phyloP scores from a whole-genome alignment of 2,329 filamentous ascomycete genomes.

The Alternaria viburni region DNA sequence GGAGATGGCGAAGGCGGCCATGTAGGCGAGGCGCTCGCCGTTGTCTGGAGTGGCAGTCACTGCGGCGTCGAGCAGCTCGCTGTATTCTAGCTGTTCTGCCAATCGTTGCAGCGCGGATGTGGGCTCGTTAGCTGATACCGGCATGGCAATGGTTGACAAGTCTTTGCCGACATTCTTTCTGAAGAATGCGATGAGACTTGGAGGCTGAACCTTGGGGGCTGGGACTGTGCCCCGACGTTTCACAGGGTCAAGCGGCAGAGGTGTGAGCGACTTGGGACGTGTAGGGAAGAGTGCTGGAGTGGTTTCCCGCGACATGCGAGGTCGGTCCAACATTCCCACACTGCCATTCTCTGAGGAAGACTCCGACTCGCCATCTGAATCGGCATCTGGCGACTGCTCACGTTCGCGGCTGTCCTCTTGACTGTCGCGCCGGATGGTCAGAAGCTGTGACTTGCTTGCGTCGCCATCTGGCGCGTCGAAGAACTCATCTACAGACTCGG shows the following conservation, averaged over 20 bases:
- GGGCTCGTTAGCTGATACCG: slow-evolving; percentile 94
- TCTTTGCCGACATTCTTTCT: slow-evolving; percentile 99
- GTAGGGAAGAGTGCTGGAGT: slow-evolving; percentile 69
- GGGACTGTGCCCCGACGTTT: slow-evolving; percentile 73
- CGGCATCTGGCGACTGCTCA: slow-evolving; percentile 45
- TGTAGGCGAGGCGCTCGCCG: slow-evolving; percentile 78
- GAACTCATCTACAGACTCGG: slow-evolving; percentile 80
- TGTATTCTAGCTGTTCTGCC: slow-evolving; percentile 91
- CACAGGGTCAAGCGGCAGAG: slow-evolving; percentile 75
- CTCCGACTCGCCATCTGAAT: slow-evolving; percentile 64
- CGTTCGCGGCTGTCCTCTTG: slow-evolving; percentile 58
- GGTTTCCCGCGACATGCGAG: slow-evolving; percentile 39
- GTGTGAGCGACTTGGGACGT: slow-evolving; percentile 76
- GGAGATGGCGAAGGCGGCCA: slow-evolving; percentile 90
- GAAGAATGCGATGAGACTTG: slow-evolving; percentile 90
- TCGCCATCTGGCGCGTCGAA: slow-evolving; percentile 81
- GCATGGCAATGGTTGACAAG: slow-evolving; percentile 95
- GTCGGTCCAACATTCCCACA: slow-evolving; percentile 49
- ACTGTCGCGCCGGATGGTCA: slow-evolving; percentile 74
- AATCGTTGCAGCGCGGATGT: slow-evolving; percentile 85
- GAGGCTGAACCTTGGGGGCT: slow-evolving; percentile 77
- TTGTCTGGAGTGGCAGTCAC: slow-evolving; percentile 58
- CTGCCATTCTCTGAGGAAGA: slow-evolving; percentile 66
- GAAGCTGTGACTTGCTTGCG: slow-evolving; percentile 63
- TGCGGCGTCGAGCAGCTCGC: slow-evolving; percentile 76